Conservation (phyloP, 2,329 filamentous ascomycete genomes). For the Pyricularia grisea region DNA sequence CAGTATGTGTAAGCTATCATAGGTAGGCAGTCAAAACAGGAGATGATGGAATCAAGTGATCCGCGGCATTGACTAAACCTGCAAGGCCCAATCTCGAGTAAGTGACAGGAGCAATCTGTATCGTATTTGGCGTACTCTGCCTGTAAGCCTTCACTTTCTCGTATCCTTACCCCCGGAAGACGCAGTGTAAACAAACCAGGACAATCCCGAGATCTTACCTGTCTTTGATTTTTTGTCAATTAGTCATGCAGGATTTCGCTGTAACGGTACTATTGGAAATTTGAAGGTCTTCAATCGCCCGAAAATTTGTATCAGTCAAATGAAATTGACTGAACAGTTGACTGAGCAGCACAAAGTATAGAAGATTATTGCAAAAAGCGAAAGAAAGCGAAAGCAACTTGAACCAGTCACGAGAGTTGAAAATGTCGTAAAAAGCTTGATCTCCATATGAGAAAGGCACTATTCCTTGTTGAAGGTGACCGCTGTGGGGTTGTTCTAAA, state of each 20-base stretch:
- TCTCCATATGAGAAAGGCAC: neutral
- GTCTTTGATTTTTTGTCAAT: no score
- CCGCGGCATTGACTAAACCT: neutral
- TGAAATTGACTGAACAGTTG: no score
- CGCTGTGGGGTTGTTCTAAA: neutral
- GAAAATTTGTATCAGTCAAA: no score
- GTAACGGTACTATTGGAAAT: no score
- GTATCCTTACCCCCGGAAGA: no score
- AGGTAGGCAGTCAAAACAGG: neutral
- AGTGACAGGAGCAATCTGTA: neutral
- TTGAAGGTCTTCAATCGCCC: no score
- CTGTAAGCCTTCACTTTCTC: no score
- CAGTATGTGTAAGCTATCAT: neutral
- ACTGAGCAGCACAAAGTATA: no score
- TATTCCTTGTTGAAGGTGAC: neutral
- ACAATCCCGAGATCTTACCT: no score
- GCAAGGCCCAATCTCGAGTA: neutral
- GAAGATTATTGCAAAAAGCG: neutral
- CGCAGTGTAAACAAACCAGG: no score
- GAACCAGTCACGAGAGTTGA: neutral
- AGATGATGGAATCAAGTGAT: neutral
- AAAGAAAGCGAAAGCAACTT: neutral
- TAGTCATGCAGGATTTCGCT: no score
- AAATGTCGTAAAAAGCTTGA: neutral
- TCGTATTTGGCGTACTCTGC: neutral